phyloP scores from a whole-genome alignment of 345 rosid species.

The Turritis glabra region DNA sequence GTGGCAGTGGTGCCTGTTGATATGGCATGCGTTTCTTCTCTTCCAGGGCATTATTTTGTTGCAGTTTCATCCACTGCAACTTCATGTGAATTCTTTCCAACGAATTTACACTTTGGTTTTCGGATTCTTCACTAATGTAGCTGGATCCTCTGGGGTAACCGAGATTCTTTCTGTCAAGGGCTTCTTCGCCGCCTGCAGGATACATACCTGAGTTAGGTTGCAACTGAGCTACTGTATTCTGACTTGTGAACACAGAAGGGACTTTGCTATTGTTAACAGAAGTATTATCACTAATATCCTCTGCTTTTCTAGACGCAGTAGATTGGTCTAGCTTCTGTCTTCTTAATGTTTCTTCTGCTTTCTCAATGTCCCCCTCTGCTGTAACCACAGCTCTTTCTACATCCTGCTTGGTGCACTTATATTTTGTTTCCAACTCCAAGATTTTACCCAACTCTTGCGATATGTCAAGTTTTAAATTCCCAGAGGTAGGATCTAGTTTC shows the following conservation, averaged over 20 bases:
- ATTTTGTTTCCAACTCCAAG: conserved; percentile 64
- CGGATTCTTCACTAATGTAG: conserved; percentile 41
- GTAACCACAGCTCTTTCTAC: conserved; percentile 76
- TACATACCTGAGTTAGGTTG: conserved; percentile 48
- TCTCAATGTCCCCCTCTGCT: conserved; percentile 82
- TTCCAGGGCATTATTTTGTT: conserved; percentile 43
- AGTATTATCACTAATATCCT: conserved; percentile 59
- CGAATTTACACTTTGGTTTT: conserved; percentile 48
- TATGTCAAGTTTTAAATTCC: conserved; percentile 80
- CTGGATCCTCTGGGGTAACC: conserved; percentile 54
- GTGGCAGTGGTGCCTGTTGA: conserved; percentile 53
- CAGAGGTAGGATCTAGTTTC: conserved; percentile 48
- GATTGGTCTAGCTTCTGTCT: conserved; percentile 59
- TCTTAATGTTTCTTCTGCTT: conserved; percentile 61
- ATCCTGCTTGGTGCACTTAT: conserved; percentile 75
- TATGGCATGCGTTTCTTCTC: conserved; percentile 60
- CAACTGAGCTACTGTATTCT: conserved; percentile 45
- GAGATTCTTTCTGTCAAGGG: conserved; percentile 63
- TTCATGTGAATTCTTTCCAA: conserved; percentile 58
- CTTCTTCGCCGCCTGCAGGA: conserved; percentile 46
- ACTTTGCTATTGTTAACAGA: conserved; percentile 39
- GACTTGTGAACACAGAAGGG: conserved; percentile 38
- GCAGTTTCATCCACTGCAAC: conserved; percentile 63
- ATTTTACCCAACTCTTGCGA: conserved; percentile 75
- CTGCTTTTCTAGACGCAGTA: conserved; percentile 50